These are phyloP conservation scores for Lepidium africanum DNA, from an alignment of 345 rosid species.

Conservation along the genomic window DNA sequence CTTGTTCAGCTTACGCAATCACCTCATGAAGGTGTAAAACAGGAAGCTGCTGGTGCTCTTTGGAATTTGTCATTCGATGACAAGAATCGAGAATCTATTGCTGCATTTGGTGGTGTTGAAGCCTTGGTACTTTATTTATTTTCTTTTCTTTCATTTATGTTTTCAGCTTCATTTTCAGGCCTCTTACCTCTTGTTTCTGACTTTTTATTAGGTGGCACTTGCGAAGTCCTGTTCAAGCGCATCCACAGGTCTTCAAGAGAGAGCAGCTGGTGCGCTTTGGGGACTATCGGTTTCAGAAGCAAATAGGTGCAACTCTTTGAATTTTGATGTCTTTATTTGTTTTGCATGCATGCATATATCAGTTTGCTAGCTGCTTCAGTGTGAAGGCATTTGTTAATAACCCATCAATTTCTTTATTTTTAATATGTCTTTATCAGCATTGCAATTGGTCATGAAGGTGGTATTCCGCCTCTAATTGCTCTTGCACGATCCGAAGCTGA, in stretches of 20 bases:
- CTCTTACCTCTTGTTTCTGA: constrained; percentile 6
- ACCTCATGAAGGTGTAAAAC: constrained; percentile 84
- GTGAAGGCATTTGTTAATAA: not conserved
- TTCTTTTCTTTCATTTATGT: not conserved
- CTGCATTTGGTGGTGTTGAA: constrained; percentile 70
- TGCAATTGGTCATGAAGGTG: constrained; percentile 76
- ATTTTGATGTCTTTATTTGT: not conserved
- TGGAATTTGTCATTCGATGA: constrained; percentile 75
- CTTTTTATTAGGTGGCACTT: constrained; percentile 62
- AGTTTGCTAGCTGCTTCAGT: not conserved
- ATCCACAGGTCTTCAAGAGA: constrained; percentile 83
- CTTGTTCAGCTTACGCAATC: constrained; percentile 76
- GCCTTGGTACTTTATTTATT: constrained; percentile 44
- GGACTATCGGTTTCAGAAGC: constrained; percentile 85
- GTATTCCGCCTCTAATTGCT: constrained; percentile 60
- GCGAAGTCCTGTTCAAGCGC: constrained; percentile 69
- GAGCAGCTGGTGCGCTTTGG: constrained; percentile 98
- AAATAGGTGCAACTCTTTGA: constrained; percentile 46
- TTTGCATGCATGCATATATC: not conserved
- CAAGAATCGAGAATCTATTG: constrained; percentile 74
- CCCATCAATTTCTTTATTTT: not conserved
- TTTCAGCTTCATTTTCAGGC: not conserved
- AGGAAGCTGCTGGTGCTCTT: constrained; percentile 82
- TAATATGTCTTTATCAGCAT: constrained; percentile 31
- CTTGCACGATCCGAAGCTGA: constrained; percentile 58